Conservation (phyloP, 805 yeast species). For the Teunomyces stri region DNA sequence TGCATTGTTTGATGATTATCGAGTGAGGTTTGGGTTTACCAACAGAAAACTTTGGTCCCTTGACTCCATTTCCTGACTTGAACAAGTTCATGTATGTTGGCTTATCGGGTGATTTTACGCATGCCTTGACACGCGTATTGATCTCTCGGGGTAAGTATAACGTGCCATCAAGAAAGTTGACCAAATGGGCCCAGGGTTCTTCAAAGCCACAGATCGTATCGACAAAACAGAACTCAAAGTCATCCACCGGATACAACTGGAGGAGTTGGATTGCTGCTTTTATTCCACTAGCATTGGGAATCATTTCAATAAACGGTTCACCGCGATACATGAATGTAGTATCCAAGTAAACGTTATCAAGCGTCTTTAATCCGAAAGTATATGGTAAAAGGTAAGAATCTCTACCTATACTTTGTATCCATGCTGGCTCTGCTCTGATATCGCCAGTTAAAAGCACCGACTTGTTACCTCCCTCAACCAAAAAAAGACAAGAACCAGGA, state of each 20-base stretch:
- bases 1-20: constrained; percentile 34
- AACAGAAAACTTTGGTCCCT: background rate
- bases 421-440: constrained; percentile 54
- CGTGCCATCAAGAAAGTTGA: constrained; percentile 19
- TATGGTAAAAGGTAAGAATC: constrained; percentile 46
- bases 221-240: constrained; percentile 38
- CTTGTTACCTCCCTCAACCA: constrained; percentile 33
- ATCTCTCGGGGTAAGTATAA: constrained; percentile 7
- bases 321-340: constrained; percentile 51
- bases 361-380: constrained; percentile 22
- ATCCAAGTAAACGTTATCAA: constrained; percentile 52
- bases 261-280: constrained; percentile 29
- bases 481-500: constrained; percentile 57
- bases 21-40: constrained; percentile 7
- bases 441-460: constrained; percentile 57
- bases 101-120: background rate
- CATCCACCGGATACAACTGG: constrained; percentile 40
- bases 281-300: constrained; percentile 42
- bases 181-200: constrained; percentile 46
- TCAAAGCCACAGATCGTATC: constrained; percentile 52
- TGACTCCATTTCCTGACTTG: background rate
- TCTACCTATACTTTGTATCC: constrained; percentile 37
- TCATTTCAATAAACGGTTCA: constrained; percentile 48
- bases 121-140: background rate
- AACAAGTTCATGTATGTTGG: constrained; percentile 1